Conservation (phyloP, 2,329 filamentous ascomycete species). For the Magnaporthiopsis poae region DNA sequence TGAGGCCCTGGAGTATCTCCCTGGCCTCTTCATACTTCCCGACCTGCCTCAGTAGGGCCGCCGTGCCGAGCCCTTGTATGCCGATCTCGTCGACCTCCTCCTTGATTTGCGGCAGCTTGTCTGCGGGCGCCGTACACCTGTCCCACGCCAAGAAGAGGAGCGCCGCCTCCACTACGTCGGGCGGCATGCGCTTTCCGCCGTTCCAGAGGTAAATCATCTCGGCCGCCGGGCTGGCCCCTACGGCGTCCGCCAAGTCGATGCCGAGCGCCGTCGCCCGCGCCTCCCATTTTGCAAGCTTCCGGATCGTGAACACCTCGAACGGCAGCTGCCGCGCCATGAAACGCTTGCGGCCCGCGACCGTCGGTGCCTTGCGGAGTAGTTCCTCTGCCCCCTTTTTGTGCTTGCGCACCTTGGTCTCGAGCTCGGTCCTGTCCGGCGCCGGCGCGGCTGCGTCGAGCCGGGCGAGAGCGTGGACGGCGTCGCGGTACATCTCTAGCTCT, state of each 20-base stretch:
- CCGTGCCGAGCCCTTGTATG: conserved; percentile 56
- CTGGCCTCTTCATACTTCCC: conserved; percentile 56
- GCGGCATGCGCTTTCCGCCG: conserved; percentile 70
- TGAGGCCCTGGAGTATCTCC: conserved; percentile 52
- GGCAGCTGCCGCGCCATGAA: conserved; percentile 85
- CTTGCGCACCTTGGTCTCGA: conserved; percentile 18
- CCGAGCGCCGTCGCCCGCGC: conserved; percentile 58
- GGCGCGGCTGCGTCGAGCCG: conserved; percentile 17
- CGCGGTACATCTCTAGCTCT: conserved; percentile 72
- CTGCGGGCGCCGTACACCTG: conserved; percentile 43
- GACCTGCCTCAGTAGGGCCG: conserved; percentile 55
- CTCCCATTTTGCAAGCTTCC: conserved; percentile 85
- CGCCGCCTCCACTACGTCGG: conserved; percentile 53
- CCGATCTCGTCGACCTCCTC: conserved; percentile 51
- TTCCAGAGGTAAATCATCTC: conserved; percentile 96
- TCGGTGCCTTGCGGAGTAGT: conserved; percentile 60
- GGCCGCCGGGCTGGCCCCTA: conserved; percentile 69
- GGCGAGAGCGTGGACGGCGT: conserved; percentile 32
- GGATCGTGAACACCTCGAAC: conserved; percentile 73
- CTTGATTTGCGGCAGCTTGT: conserved; percentile 34
- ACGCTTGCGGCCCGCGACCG: conserved; percentile 70
- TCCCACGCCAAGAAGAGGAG: conserved; percentile 54
- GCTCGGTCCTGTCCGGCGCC: neutral
- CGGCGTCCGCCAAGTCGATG: conserved; percentile 64
- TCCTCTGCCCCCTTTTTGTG: conserved; percentile 58